Evolutionary conservation across 768 basidiomycete genomes (phyloP), one percentile per base, ranked within the genome.

Genomic region (Lactarius deliciosus): DNA sequence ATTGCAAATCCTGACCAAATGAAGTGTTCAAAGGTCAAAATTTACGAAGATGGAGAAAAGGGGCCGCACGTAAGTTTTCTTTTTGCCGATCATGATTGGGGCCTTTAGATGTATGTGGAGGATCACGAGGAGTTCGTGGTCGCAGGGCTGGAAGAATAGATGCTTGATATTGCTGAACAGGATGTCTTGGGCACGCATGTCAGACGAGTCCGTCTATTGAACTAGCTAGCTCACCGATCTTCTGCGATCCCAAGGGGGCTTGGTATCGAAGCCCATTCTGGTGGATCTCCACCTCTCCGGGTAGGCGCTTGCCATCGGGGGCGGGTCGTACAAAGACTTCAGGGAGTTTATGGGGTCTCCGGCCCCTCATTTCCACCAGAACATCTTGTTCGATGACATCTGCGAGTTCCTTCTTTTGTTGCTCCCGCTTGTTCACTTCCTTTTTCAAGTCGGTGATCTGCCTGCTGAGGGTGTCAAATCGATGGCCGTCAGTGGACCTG

Each of bases 51-150:
- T 25, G 25, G 34, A 50, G 9, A 9, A 50, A 43, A 59, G 54
- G 8, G 60, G 81, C 6, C 88, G 60, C 72, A 95, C 94, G 73
- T 92, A 93, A 25, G 97, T 88, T 77, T 98, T 99, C 80, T 95
- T 97, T 82, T 98, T 98, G 68, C 97, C 96, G 71, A 99, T 92
- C 85, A 98, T 96, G 76, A 99, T 98, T 0, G 97, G 97, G 0
- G 94, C 86, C 77, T 86, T 97, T 60, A 99, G 82, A 75, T 98
- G 92, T 60, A 97, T 78, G 75, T 99, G 97, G 38, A 97, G 86
- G 68, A 99, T 89, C 63, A 97, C 96, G 61, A 98, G 83, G 22
- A 98, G 80, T 76, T 99, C 97, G 70, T 93, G 88, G 70, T 99
- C 97, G 73, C 96, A 98, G 2, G 97, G 96, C 74, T 99, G 97